Base-by-base conservation (phyloP, 345 rosid species). In the Capsella bursapastoris region DNA sequence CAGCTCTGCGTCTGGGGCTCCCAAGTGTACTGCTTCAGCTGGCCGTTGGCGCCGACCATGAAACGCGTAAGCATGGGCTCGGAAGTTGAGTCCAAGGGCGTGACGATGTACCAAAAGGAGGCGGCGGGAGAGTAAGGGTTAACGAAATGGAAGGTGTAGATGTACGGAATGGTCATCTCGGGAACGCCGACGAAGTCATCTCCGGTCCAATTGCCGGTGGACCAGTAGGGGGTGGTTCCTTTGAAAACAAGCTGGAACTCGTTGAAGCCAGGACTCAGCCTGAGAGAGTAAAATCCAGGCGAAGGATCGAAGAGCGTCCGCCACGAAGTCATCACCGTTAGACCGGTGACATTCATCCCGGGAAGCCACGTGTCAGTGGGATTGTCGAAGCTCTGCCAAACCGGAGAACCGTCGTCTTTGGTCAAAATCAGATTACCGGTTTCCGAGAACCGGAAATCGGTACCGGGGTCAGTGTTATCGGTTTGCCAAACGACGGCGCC, bases 171-270 rank as follows among this genome's bases (percentile, higher is more conserved):
- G 1, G 76, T 57, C 93, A 85, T 89, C 51, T 75, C 58, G 0
- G 91, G 93, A 0, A 90, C 78, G 9, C 89, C 90, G 0, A 82
- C 68, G 55, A 93, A 93, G 6, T 81, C 25, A 2, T 53, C 47
- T 4, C 81, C 85, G 60, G 87, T 83, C 98, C 98, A 93, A 3
- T 85, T 86, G 0, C 98, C 97, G 32, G 93, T 86, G 25, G 90
- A 82, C 98, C 98, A 93, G 44, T 89, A 75, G 69, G 89, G 80
- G 8, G 37, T 87, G 57, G 62, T 85, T 72, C 8, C 31, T 13
- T 3, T 48, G 63, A 8, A 85, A 81, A 93, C 88, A 81, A 35
- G 89, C 66, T 65, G 86, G 80, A 47, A 93, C 81, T 82, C 90
- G 92, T 6, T 89, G 84, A 4, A 86, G 81, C 4, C 75, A 74